Conservation (phyloP, 331 rosid species). For the Prunus yedoensis region DNA sequence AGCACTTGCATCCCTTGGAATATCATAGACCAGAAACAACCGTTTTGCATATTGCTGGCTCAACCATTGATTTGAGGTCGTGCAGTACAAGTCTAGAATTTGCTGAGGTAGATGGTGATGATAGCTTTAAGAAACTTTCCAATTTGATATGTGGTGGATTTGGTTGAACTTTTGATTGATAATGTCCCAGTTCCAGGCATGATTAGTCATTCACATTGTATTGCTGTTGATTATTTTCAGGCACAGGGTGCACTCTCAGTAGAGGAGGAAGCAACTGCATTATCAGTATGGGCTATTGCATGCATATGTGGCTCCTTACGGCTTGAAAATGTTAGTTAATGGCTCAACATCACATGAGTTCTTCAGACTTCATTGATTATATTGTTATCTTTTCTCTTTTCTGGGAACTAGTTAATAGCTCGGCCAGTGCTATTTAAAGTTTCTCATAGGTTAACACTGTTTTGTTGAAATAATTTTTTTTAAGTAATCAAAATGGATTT, state of each 20-base stretch:
- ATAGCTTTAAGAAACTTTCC: background rate
- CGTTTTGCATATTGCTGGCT: constrained; percentile 51
- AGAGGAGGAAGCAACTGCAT: constrained; percentile 89
- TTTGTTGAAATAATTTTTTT: too few species aligned
- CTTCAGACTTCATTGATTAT: background rate
- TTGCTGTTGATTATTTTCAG: constrained; percentile 50
- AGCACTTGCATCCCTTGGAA: constrained; percentile 87
- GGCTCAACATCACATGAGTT: constrained; percentile 5
- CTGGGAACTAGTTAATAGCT: background rate
- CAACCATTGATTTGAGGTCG: constrained; percentile 62
- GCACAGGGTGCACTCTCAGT: constrained; percentile 67
- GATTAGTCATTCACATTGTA: constrained; percentile 7
- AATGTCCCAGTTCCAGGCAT: constrained; percentile 6
- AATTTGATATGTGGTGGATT: background rate
- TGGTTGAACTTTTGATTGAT: background rate
- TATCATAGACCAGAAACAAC: constrained; percentile 68
- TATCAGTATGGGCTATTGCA: constrained; percentile 92
- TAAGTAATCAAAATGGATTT: too few species aligned
- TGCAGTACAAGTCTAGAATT: constrained; percentile 59
- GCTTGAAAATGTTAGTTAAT: constrained; percentile 78
- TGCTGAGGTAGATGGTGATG: constrained; percentile 62
- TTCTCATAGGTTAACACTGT: too few species aligned
- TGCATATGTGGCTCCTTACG: constrained; percentile 91
- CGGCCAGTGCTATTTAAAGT: background rate
- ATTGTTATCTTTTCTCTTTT: background rate